A percentile compares a stretch with the other conserved stretches of the same genome.
These are phyloP conservation scores for Hypoxylon sp. DNA, from an alignment of 2,329 filamentous ascomycete species.

Conservation along the genomic window DNA sequence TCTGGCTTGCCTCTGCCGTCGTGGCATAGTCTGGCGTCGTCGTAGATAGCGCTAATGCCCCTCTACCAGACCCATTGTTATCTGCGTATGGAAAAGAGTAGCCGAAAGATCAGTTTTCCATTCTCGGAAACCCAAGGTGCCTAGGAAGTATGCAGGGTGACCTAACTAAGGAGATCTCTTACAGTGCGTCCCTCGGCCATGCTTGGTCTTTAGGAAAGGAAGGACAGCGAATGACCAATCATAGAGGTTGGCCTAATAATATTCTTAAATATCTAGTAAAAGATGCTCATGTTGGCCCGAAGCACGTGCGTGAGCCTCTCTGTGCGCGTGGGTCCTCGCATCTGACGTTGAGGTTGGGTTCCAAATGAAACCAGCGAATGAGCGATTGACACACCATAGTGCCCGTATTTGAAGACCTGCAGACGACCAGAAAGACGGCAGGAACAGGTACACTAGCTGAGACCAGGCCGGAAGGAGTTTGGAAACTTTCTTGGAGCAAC, in stretches of 20 bases:
- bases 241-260: slow-evolving; percentile 32
- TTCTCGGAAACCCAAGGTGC: slow-evolving; percentile 38
- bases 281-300: slow-evolving; percentile 34
- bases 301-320: slow-evolving; percentile 52
- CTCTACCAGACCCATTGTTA: slow-evolving; percentile 32
- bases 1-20: slow-evolving; percentile 31
- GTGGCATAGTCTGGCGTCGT: slow-evolving; percentile 39
- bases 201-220: slow-evolving; percentile 30
- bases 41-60: slow-evolving; percentile 37
- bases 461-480: slow-evolving; percentile 45
- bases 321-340: slow-evolving; percentile 48
- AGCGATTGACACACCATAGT: slow-evolving; percentile 53
- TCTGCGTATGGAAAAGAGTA: slow-evolving; percentile 32
- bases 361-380: slow-evolving; percentile 52
- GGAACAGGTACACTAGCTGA: slow-evolving; percentile 46
- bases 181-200: slow-evolving; percentile 42
- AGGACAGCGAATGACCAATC: slow-evolving; percentile 44
- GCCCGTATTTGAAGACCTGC: slow-evolving; percentile 52
- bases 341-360: slow-evolving; percentile 51
- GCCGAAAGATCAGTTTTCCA: slow-evolving; percentile 36
- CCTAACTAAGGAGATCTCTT: slow-evolving; percentile 48
- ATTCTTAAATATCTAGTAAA: slow-evolving; percentile 39
- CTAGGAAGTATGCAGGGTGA: slow-evolving; percentile 46
- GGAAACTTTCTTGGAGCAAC: slow-evolving; percentile 37
- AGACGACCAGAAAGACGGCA: slow-evolving; percentile 48